Evolutionary conservation across 495 filamentous ascomycete species (phyloP), one percentile per base, ranked within the genome.

Genomic region (Aspergillus cristatus): DNA sequence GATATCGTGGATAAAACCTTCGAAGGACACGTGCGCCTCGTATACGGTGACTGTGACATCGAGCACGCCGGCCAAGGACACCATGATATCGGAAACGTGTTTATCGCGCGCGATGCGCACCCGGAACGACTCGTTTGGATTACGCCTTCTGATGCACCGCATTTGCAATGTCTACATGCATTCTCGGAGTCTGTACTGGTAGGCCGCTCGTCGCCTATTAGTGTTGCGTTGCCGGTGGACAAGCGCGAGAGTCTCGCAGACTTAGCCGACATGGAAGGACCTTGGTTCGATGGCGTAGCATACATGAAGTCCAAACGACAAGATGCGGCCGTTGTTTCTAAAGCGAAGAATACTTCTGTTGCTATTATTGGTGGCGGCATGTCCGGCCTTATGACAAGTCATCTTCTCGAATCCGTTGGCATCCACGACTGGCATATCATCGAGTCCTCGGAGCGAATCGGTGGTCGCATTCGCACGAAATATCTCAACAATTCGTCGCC

Each of bases 301-400:
- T 69, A 77, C 38, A 64, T 84, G 43, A 60, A 76, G 38, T 56
- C 62, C 16, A 24, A 24, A 24, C 58, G 76, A 22, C 60, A 70
- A 14, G 54, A 55, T n/a, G 51, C 64, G 5, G 59, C 73, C 2
- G 71, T 78, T 34, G 73, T 75, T 3, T 41, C 60, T 4, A 46
- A 59, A 6, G 74, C 75, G 6, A 84, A 62, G 39, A 48, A 50
- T 11, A 38, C 47, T 7, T 62, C 58, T 1, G 47, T 62, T 11
- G 81, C 74, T 28, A 84, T 85, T 44, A 53, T 85, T 3, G 81
- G 81, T 5, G 79, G 74, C 18, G 81, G 81, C 18, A 82, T 83
- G 75, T 63, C 75, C 12, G 81, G 81, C 0, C 51, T 85, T 14
- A 78, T 83, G 75, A 75, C 60, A 10, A 55, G 53, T 37, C 52